A percentile compares a stretch with the other conserved stretches of the same genome.
Evolutionary conservation across 495 filamentous ascomycete genomes (phyloP).

Genomic region (Hyaloscypha bicolor): DNA sequence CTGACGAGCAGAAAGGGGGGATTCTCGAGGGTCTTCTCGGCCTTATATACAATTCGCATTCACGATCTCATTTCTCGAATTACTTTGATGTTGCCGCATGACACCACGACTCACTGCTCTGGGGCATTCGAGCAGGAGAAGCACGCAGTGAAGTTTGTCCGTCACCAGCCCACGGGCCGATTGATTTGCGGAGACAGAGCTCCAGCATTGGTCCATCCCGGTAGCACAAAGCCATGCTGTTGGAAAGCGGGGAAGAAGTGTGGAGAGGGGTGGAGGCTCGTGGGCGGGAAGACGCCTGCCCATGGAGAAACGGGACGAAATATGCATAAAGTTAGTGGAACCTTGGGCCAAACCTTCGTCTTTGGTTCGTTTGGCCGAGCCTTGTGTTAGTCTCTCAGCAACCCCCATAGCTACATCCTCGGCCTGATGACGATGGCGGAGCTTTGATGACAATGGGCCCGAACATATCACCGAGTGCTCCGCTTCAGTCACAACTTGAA

Average conservation of each 20-base stretch:
- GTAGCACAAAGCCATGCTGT: constrained; percentile 13
- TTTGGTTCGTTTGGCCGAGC: neutral
- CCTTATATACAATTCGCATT: neutral
- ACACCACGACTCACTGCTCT: neutral
- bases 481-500: neutral
- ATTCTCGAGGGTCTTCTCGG: neutral
- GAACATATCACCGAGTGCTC: constrained; percentile 17
- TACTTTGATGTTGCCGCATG: neutral
- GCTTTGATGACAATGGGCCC: constrained; percentile 1
- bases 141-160: neutral
- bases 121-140: neutral
- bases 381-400: neutral
- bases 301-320: constrained; percentile 8
- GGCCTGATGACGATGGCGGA: neutral
- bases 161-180: constrained; percentile 21
- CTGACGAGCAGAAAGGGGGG: neutral
- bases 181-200: constrained; percentile 16
- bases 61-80: neutral
- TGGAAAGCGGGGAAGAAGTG: constrained; percentile 20
- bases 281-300: neutral
- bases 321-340: neutral
- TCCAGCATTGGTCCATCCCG: neutral
- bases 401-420: neutral
- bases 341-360: neutral
- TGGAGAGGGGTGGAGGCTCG: constrained; percentile 3